Evolutionary conservation across 2,329 filamentous ascomycete species (phyloP).

Genomic region (Colletotrichum lentis): DNA sequence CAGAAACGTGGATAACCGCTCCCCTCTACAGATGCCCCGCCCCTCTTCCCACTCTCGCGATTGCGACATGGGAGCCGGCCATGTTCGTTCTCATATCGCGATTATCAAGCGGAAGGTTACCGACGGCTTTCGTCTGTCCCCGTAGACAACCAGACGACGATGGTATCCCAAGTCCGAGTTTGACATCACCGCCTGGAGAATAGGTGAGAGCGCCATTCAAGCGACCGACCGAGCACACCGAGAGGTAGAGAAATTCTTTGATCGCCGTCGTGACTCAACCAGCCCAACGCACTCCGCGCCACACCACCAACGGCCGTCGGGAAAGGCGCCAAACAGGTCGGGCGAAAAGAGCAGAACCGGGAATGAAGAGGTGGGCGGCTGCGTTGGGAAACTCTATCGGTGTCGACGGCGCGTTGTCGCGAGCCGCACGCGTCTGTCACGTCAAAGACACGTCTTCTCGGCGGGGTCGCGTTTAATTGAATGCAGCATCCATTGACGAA

Average conservation of each 20-base stretch:
- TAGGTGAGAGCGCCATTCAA: not conserved
- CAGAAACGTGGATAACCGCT: conserved; percentile 35
- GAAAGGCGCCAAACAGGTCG: not conserved
- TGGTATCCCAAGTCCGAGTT: not conserved
- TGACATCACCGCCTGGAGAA: not conserved
- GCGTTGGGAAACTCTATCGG: conserved; percentile 15
- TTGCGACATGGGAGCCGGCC: conserved; percentile 3
- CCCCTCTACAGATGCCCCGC: not conserved
- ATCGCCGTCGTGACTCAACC: conserved; percentile 3
- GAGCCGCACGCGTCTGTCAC: conserved; percentile 28
- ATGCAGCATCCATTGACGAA: conserved; percentile 28
- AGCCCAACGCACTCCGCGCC: not conserved
- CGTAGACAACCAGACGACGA: not conserved
- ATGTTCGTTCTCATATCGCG: not conserved
- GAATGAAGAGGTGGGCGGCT: conserved; percentile 14
- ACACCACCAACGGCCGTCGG: not conserved
- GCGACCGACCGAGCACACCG: not conserved
- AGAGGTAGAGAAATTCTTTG: not conserved
- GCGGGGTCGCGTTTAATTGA: conserved; percentile 30
- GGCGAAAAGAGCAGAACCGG: not conserved
- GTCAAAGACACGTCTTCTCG: conserved; percentile 6
- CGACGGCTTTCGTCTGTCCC: not conserved
- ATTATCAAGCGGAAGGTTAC: not conserved
- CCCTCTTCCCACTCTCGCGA: conserved; percentile 17
- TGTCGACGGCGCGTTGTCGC: conserved; percentile 32